These are phyloP conservation scores for Candida montana DNA, from an alignment of 805 yeast species.

Conservation along the genomic window DNA sequence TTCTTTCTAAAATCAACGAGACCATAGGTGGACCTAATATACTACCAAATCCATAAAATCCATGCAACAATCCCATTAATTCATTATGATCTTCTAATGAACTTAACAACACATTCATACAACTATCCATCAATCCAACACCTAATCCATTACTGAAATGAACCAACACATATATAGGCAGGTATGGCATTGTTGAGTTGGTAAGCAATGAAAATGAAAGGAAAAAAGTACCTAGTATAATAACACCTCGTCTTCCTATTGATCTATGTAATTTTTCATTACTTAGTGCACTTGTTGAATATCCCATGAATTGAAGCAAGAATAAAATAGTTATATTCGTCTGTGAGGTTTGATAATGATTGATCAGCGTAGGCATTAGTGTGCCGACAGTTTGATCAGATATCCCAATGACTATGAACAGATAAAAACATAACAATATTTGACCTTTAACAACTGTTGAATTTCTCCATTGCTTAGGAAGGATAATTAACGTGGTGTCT, in stretches of 20 bases:
- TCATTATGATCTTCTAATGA: constrained; percentile 48
- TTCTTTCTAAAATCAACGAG: constrained; percentile 33
- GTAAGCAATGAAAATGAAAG: constrained; percentile 36
- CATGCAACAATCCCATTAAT: constrained; percentile 60
- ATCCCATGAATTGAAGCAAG: constrained; percentile 49
- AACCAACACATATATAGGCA: constrained; percentile 32
- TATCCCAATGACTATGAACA: constrained; percentile 46
- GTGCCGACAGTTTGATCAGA: constrained; percentile 61
- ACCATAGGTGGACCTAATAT: constrained; percentile 63
- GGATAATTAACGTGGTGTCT: constrained; percentile 4
- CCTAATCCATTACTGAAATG: constrained; percentile 48
- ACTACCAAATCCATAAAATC: constrained; percentile 68
- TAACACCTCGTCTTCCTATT: constrained; percentile 46
- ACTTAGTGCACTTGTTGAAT: constrained; percentile 45
- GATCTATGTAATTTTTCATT: constrained; percentile 37
- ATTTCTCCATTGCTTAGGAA: constrained; percentile 20
- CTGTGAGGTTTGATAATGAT: constrained; percentile 43
- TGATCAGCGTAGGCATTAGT: constrained; percentile 46
- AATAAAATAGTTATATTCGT: constrained; percentile 44
- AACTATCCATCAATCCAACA: constrained; percentile 51
- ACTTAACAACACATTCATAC: constrained; percentile 44
- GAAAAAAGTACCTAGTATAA: constrained; percentile 29
- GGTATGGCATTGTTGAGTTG: constrained; percentile 33
- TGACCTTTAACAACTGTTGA: constrained; percentile 40
- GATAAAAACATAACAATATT: constrained; percentile 32